Conservation (phyloP, 108 stramenopile species). For the Skeletonema tropicum region DNA sequence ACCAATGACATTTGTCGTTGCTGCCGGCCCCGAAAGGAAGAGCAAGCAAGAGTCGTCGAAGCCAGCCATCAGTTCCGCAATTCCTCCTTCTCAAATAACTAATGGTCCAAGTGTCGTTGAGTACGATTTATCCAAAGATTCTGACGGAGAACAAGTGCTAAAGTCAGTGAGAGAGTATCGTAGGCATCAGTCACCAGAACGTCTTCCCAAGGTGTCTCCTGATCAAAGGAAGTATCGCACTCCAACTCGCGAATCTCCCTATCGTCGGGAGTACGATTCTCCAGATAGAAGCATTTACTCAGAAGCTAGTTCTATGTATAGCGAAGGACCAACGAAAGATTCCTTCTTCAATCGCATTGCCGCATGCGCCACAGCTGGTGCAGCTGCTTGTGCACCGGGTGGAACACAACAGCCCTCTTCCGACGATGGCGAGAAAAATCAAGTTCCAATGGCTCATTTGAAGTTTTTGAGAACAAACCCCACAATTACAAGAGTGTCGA, state of each 20-base stretch:
- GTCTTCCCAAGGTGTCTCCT: neutral
- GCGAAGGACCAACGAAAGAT: constrained; percentile 53
- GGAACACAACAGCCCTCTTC: constrained; percentile 1
- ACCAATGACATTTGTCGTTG: constrained; percentile 43
- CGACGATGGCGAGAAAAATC: constrained; percentile 20
- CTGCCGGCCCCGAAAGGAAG: constrained; percentile 20
- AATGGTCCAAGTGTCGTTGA: constrained; percentile 9
- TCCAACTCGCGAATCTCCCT: neutral
- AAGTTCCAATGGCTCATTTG: constrained; percentile 65
- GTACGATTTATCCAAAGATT: constrained; percentile 13
- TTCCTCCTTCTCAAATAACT: constrained; percentile 4
- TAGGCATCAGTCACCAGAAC: neutral
- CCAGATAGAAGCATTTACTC: neutral
- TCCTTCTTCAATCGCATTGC: constrained; percentile 52
- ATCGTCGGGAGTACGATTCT: neutral
- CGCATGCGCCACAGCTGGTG: constrained; percentile 58
- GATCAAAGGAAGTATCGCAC: neutral
- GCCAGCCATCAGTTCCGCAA: neutral
- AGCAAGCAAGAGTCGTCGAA: neutral
- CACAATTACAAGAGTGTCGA: constrained; percentile 29
- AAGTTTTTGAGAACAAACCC: constrained; percentile 67
- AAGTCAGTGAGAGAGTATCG: constrained; percentile 20
- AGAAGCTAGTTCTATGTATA: constrained; percentile 5
- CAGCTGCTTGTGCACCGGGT: constrained; percentile 55
- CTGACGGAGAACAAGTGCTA: constrained; percentile 25